Base-by-base conservation (phyloP, 805 yeast genomes). In the Vanderwaltozyma yarrowii region DNA sequence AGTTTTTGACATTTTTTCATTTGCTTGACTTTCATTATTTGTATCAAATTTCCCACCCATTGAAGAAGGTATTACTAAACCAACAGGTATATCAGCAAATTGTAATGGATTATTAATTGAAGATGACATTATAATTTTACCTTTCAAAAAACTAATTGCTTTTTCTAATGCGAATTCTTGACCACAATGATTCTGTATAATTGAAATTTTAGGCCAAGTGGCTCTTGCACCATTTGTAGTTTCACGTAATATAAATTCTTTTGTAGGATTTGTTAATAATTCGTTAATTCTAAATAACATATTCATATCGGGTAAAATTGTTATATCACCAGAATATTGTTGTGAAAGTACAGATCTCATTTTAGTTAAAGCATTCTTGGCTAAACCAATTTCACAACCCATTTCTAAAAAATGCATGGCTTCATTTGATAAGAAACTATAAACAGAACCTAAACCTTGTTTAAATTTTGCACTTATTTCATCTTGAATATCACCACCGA, bases 311-410 rank as follows among this genome's bases (percentile, higher is more conserved):
- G 97, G 98, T 32, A 94, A 60, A 33, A 92, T 87, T 1, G 97
- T 92, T 29, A 92, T 80, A 57, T 92, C 94, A 1, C 98, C 99
- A 11, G 88, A 78, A 56, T 92, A 92, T 44, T 78, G 78, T 54
- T 92, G 98, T 0, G 88, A 73, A 15, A 92, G 57, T 3, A 92
- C 73, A 0, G 94, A 79, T 31, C 80, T 73, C 32, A 83, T 45
- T 46, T 85, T 86, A 10, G 87, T 76, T 32, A 84, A 73, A 12
- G 81, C 53, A 45, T 82, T 84, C 42, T 78, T 75, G 30, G 80
- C 74, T 13, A 92, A 62, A 13, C 95, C 95, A 37, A 85, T 54
- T 57, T 87, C 95, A 33, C 77, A 72, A 32, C 76, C 60, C 42
- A 92, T 64, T 42, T 80, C 84, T 29, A 89, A 60, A 49, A 76